Evolutionary conservation across 2,329 filamentous ascomycete genomes (phyloP).

Genomic region (Rhinocladiella similis): DNA sequence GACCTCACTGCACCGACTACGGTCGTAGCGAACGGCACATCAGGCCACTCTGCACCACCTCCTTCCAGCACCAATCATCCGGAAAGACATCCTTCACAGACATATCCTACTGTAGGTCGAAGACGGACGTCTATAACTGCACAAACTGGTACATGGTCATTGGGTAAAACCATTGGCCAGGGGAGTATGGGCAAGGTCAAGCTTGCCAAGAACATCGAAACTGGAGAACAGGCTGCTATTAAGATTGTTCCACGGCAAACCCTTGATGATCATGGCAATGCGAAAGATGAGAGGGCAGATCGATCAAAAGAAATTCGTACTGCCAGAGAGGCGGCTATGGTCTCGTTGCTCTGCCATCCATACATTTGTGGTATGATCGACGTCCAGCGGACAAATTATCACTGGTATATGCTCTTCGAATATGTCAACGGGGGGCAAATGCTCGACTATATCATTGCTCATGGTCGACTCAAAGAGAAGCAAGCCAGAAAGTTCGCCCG

Average conservation of each 20-base stretch:
- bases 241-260: conserved; percentile 95
- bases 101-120: conserved; percentile 43
- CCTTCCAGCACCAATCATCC: conserved; percentile 45
- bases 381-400: conserved; percentile 91
- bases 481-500: conserved; percentile 96
- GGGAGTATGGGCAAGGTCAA: conserved; percentile 99
- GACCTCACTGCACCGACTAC: conserved; percentile 51
- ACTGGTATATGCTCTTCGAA: conserved; percentile 99
- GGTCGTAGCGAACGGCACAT: conserved; percentile 54
- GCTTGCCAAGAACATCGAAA: conserved; percentile 84
- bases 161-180: conserved; percentile 95
- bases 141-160: conserved; percentile 85
- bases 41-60: conserved; percentile 49
- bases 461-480: conserved; percentile 96
- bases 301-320: conserved; percentile 96
- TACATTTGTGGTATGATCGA: conserved; percentile 96
- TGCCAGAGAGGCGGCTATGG: conserved; percentile 92
- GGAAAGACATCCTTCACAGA: conserved; percentile 48
- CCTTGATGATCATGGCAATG: conserved; percentile 74
- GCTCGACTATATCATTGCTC: conserved; percentile 99
- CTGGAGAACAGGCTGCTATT: conserved; percentile 91
- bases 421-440: conserved; percentile 99
- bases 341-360: conserved; percentile 88
- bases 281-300: conserved; percentile 82
- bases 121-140: conserved; percentile 82